These are phyloP conservation scores for Epichloe sylvatica DNA, from an alignment of 2,329 filamentous ascomycete species.

Conservation along the genomic window DNA sequence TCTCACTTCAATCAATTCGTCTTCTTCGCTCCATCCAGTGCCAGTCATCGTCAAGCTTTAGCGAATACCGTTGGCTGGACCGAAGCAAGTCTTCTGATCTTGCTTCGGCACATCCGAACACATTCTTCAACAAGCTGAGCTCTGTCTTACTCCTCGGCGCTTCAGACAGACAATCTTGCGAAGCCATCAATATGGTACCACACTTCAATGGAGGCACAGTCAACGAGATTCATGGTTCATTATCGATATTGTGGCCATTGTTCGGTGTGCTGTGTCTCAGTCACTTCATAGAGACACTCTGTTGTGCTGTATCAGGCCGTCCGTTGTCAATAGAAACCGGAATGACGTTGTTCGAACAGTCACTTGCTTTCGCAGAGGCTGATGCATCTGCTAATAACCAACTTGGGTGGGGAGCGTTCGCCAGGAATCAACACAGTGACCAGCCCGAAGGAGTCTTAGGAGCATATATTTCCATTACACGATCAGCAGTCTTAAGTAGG, in stretches of 20 bases:
- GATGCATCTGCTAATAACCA: conserved; percentile 76
- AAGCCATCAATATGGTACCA: conserved; percentile 57
- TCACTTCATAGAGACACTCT: conserved; percentile 79
- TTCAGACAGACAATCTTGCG: conserved; percentile 60
- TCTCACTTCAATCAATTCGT: conserved; percentile 52
- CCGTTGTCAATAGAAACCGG: conserved; percentile 72
- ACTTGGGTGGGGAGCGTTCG: conserved; percentile 55
- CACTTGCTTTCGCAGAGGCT: conserved; percentile 87
- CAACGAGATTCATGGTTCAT: conserved; percentile 55
- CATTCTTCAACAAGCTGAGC: conserved; percentile 57
- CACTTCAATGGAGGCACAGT: conserved; percentile 33
- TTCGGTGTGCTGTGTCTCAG: conserved; percentile 59
- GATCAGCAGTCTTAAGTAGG: conserved; percentile 57
- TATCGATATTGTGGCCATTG: conserved; percentile 61
- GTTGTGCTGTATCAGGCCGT: conserved; percentile 75
- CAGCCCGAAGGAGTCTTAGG: conserved; percentile 11
- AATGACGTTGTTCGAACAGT: conserved; percentile 95
- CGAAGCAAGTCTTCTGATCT: conserved; percentile 49
- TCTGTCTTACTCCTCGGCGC: conserved; percentile 61
- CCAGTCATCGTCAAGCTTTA: conserved; percentile 67
- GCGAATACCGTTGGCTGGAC: conserved; percentile 55
- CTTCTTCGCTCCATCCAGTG: conserved; percentile 81
- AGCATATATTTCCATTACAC: conserved; percentile 35
- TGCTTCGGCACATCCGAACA: conserved; percentile 56
- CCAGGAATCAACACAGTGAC: conserved; percentile 29